These are phyloP conservation scores for Tetracladium maxilliforme DNA, from an alignment of 2,329 filamentous ascomycete species.

Conservation along the genomic window DNA sequence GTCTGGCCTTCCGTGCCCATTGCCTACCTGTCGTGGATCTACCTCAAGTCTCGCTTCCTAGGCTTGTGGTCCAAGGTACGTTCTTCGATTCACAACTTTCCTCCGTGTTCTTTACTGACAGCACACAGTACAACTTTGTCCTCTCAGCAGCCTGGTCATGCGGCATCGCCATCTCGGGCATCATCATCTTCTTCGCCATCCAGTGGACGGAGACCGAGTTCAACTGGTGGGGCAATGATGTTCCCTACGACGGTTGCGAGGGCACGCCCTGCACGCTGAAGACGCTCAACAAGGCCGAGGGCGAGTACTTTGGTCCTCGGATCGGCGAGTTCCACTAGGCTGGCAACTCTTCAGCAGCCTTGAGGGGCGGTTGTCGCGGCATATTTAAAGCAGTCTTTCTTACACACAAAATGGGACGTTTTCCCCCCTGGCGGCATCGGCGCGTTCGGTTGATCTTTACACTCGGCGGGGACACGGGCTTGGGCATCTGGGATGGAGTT, in stretches of 20 bases:
- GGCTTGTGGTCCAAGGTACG: conserved; percentile 33
- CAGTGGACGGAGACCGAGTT: conserved; percentile 21
- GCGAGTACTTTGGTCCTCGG: conserved; percentile 16
- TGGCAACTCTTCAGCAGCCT: too few relatives aligned
- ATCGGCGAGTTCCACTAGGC: too few relatives aligned
- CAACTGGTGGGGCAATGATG: conserved; percentile 3
- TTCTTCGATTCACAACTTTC: too few relatives aligned
- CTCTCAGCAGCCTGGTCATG: conserved; percentile 33
- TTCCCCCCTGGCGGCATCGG: too few relatives aligned
- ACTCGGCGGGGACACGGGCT: too few relatives aligned
- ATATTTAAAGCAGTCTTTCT: too few relatives aligned
- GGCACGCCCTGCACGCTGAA: too few relatives aligned
- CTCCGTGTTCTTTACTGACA: not conserved
- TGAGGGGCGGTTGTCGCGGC: too few relatives aligned
- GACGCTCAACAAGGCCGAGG: too few relatives aligned
- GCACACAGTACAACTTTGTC: conserved; percentile 32
- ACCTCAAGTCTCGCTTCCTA: conserved; percentile 25
- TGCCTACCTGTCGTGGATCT: conserved; percentile 31
- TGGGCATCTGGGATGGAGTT: too few relatives aligned
- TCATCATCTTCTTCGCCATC: conserved; percentile 38
- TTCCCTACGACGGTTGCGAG: conserved; percentile 1
- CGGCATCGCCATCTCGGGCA: conserved; percentile 32
- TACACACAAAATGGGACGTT: too few relatives aligned
- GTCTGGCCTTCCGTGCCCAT: conserved; percentile 29
- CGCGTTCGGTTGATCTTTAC: too few relatives aligned